These are phyloP conservation scores for Fagus crenata DNA, from an alignment of 306 rosid genomes.

Conservation along the genomic window DNA sequence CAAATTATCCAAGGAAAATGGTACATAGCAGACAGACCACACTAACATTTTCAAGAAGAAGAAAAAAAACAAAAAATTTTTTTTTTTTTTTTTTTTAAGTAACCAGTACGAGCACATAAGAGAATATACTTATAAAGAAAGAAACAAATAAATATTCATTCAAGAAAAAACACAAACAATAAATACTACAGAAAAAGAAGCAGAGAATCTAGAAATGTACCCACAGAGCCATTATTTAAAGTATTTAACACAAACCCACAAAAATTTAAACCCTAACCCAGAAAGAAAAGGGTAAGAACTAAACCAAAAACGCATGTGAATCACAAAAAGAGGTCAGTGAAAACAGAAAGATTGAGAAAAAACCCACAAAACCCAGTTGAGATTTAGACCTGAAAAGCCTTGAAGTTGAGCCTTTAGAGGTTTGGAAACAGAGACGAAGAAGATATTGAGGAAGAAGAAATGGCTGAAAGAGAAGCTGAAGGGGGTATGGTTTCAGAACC, in stretches of 20 bases:
- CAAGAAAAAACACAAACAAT: not conserved
- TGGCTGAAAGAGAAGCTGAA: too few species aligned
- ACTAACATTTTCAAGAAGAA: not conserved
- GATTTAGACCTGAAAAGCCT: too few species aligned
- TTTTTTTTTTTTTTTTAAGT: too few species aligned
- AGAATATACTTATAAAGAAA: not conserved
- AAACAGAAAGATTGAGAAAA: too few species aligned
- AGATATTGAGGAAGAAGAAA: too few species aligned
- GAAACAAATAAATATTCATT: not conserved
- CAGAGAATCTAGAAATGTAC: slow-evolving; percentile 10
- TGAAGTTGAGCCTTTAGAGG: too few species aligned
- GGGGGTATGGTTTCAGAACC: too few species aligned
- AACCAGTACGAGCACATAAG: not conserved
- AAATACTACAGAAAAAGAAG: not conserved
- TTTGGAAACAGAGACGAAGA: too few species aligned
- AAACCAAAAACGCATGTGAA: too few species aligned
- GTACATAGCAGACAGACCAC: not conserved
- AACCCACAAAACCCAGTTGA: too few species aligned
- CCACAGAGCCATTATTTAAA: slow-evolving; percentile 15
- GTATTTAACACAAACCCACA: slow-evolving; percentile 8
- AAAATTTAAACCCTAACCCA: slow-evolving; percentile 42
- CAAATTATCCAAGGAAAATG: not conserved
- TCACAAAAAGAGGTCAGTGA: too few species aligned
- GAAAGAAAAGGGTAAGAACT: too few species aligned
- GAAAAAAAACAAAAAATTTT: not conserved